phyloP scores from a whole-genome alignment of 495 filamentous ascomycete species.

The Penicillium cataractarum region DNA sequence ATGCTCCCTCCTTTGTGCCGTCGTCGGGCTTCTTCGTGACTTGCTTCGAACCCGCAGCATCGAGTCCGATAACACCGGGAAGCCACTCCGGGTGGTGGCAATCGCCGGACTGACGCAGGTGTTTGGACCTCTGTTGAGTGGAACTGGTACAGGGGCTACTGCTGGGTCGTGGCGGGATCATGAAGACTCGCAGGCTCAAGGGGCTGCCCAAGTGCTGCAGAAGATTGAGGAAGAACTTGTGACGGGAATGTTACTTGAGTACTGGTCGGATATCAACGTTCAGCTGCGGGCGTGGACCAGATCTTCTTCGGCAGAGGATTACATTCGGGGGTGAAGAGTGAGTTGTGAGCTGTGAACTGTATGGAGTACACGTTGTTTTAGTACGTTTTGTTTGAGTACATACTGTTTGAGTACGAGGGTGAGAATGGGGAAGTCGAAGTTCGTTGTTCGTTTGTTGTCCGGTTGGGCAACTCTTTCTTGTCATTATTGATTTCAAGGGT shows the following conservation, averaged over 20 bases:
- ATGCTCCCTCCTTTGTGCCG: constrained; percentile 44
- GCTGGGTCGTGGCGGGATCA: constrained; percentile 3
- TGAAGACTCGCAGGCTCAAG: constrained; percentile 14
- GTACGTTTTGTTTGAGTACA: no score
- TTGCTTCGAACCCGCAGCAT: constrained; percentile 32
- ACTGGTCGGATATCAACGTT: constrained; percentile 40
- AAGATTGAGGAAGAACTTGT: constrained; percentile 42
- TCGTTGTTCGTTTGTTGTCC: no score
- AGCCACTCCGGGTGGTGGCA: constrained; percentile 23
- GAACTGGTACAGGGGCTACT: background rate
- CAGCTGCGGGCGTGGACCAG: constrained; percentile 36
- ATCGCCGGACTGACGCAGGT: constrained; percentile 32
- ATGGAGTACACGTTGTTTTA: no score
- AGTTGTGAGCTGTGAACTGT: no score
- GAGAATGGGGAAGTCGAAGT: no score
- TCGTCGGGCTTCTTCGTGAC: constrained; percentile 41
- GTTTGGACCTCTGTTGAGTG: constrained; percentile 41
- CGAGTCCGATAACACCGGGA: constrained; percentile 19
- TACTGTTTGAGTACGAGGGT: no score
- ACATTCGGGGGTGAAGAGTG: no score
- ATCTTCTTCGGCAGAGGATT: no score
- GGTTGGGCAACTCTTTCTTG: no score
- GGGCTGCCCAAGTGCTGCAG: constrained; percentile 23
- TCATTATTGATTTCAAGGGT: no score
- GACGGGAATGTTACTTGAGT: constrained; percentile 35